Conservation (phyloP, 2,329 filamentous ascomycete genomes). For the Nemania bipapillata region DNA sequence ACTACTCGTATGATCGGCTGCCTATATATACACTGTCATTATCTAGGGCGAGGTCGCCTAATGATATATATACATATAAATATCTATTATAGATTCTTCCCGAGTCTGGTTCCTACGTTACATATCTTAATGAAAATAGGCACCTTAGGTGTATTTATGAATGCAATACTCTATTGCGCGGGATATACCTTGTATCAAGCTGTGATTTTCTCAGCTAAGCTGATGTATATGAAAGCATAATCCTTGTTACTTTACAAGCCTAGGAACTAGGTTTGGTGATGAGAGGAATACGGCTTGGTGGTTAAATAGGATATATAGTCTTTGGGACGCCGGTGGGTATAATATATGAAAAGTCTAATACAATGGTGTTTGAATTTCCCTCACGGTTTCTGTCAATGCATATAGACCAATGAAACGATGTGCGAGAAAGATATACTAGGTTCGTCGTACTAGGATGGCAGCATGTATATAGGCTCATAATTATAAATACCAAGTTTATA, state of each 20-base stretch:
- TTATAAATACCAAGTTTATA: neutral
- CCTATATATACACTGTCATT: constrained; percentile 17
- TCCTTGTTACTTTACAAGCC: no score
- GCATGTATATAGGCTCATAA: neutral
- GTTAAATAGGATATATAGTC: no score
- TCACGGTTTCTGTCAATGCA: no score
- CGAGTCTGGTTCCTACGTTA: neutral
- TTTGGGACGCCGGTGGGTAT: no score
- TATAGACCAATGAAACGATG: neutral
- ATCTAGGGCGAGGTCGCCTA: neutral
- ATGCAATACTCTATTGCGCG: no score
- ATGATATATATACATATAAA: constrained; percentile 1
- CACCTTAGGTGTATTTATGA: neutral
- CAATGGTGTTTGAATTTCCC: no score
- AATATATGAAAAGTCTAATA: no score
- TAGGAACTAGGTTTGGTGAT: no score
- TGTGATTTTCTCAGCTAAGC: no score
- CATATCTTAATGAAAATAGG: neutral
- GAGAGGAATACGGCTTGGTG: no score
- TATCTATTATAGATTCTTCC: constrained; percentile 1
- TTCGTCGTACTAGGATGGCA: neutral
- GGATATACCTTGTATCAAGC: no score
- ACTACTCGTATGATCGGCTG: constrained; percentile 1
- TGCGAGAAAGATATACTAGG: neutral
- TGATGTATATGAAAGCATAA: no score